Base-by-base conservation (phyloP, 805 yeast species). In the Myxozyma lipomycoides region DNA sequence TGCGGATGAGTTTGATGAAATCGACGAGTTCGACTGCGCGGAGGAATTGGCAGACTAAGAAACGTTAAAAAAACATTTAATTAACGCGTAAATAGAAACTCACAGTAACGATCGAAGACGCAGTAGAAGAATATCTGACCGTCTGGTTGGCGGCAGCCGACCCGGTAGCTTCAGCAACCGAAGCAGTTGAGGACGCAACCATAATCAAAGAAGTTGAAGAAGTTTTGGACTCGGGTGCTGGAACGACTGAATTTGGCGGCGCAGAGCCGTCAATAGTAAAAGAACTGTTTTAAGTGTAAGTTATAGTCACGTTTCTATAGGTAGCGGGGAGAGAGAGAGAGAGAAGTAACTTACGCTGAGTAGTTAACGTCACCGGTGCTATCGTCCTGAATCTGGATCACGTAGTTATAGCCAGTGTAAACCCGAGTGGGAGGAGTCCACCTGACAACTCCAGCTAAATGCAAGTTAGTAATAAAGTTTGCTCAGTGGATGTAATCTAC, bases 351-450 rank as follows among this genome's bases (percentile, higher is more conserved):
- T 52, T 52, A 59, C 48, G 66, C 60, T 18, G 73, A 60, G 69
- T 67, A 70, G 68, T 70, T 70, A 47, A 49, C 48, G 43, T 60
- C 66, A 52, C 54, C 61, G 28, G 62, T 46, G 55, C 60, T 60
- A 45, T 62, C 62, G 38, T 60, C 64, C 46, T 53, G 49, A 46
- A 68, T 68, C 60, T 62, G 64, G 39, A 70, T 52, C 25, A 69
- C 66, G 61, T 70, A 70, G 48, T 61, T 48, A 42, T 42, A 32
- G 36, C 71, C 73, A 34, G 64, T 47, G 39, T 51, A 24, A 28
- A 69, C 32, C 36, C 56, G 48, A 45, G 48, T 42, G 40, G 73
- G 73, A 35, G 70, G 62, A 30, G 56, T 52, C 73, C 73, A 70
- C 43, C 61, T 55, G 45, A 66, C 70, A 39, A 65, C 62, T 49